Evolutionary conservation across 2,329 filamentous ascomycete species (phyloP).

Genomic region (Trichoderma asperellum): DNA sequence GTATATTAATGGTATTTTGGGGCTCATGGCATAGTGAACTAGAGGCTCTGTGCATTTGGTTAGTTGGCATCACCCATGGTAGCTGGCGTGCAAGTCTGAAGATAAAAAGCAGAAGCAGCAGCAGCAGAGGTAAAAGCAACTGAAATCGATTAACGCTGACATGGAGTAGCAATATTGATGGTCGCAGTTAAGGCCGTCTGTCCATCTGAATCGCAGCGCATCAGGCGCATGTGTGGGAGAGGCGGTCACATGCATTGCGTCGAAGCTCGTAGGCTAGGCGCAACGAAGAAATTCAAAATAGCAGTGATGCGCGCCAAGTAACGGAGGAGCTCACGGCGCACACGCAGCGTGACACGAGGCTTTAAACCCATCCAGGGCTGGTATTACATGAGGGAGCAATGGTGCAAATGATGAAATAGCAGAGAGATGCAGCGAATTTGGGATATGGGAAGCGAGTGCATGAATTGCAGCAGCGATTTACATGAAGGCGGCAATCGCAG

Average conservation of each 20-base stretch:
- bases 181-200: neutral
- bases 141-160: no score
- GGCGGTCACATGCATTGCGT: neutral
- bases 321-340: neutral
- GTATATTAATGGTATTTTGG: slow-evolving; percentile 31
- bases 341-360: neutral
- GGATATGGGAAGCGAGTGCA: neutral
- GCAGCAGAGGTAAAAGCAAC: neutral
- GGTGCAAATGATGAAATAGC: neutral
- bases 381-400: neutral
- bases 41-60: slow-evolving; percentile 11
- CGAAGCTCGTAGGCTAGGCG: neutral
- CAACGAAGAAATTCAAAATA: neutral
- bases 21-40: slow-evolving; percentile 38
- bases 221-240: neutral
- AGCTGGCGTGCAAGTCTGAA: neutral
- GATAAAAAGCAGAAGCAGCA: neutral
- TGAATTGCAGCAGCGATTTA: neutral
- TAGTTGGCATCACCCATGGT: neutral
- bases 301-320: slow-evolving; percentile 2
- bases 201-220: neutral
- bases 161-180: neutral
- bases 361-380: neutral
- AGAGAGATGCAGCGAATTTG: neutral
- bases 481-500: neutral